Evolutionary conservation across 768 basidiomycete species (phyloP), one percentile per base, ranked within the genome.

Genomic region (Leccinum sublutescens): DNA sequence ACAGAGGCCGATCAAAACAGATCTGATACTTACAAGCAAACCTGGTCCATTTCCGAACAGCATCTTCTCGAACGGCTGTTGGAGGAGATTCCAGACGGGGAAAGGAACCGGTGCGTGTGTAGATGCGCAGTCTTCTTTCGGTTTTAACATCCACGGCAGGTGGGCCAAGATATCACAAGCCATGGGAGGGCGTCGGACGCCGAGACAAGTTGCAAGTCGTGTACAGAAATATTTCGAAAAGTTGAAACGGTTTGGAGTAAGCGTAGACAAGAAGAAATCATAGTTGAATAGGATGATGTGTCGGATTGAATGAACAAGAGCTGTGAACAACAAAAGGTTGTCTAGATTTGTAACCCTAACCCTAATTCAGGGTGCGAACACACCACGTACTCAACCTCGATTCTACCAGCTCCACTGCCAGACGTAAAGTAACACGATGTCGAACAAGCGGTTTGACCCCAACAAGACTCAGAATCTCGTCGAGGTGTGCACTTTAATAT

Each of bases 161-260:
- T 93, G 88, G 88, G 79, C 85, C 56, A 89, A 90, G 72, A 93
- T 93, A 54, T 93, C 91, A 14, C 76, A 80, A 55, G 91, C 88
- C 36, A 93, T 93, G 91, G 78, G 84, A 51, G 91, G 91, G 1
- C 78, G 78, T 48, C 75, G 91, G 58, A 92, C 91, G 4, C 85
- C 91, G 4, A 76, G 90, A 60, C 91, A 93, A 76, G 91, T 93
- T n/a, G 90, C 90, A 38, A 91, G 89, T 75, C 82, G 90, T 17
- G 91, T 93, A 55, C 91, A 93, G 66, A 93, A 93, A 73, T 93
- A 92, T 72, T 87, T 91, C 70, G 88, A 88, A 70, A 93, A 92
- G 77, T 71, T 93, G 71, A 90, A 86, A 74, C 81, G 82, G 62
- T 91, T 85, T 71, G 89, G 90, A 36, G 66, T 87, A 52, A 81